A percentile compares a stretch with the other conserved stretches of the same genome.
Conservation (phyloP, 2,329 filamentous ascomycete genomes). For the Cladosporium sp. region DNA sequence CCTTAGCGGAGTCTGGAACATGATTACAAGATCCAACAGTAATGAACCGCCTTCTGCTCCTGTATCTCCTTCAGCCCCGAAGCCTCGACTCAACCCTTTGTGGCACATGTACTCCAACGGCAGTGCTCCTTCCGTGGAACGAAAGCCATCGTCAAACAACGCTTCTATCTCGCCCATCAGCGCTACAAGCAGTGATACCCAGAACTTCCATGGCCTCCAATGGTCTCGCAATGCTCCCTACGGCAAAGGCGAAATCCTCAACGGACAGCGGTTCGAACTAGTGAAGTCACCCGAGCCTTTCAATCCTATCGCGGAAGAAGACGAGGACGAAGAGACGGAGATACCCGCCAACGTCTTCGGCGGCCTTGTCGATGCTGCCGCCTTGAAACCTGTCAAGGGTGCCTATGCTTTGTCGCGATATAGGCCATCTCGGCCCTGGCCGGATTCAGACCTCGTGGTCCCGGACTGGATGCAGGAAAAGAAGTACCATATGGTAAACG, state of each 20-base stretch:
- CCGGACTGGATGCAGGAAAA: background rate
- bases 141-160: background rate
- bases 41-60: background rate
- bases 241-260: constrained; percentile 5
- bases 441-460: background rate
- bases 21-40: background rate
- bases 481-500: background rate
- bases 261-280: background rate
- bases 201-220: constrained; percentile 1
- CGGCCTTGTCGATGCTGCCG: constrained; percentile 7
- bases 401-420: background rate
- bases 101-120: background rate
- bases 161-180: background rate
- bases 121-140: background rate
- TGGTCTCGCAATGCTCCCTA: constrained; percentile 1
- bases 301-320: background rate
- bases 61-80: background rate
- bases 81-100: background rate
- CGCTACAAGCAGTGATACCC: background rate
- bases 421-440: background rate
- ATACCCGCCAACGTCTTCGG: constrained; percentile 5
- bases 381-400: background rate
- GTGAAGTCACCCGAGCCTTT: constrained; percentile 3
- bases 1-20: constrained; percentile 6
- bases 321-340: background rate